Conservation (phyloP, 1,284 basidiomycete genomes). For the Malassezia psittaci region DNA sequence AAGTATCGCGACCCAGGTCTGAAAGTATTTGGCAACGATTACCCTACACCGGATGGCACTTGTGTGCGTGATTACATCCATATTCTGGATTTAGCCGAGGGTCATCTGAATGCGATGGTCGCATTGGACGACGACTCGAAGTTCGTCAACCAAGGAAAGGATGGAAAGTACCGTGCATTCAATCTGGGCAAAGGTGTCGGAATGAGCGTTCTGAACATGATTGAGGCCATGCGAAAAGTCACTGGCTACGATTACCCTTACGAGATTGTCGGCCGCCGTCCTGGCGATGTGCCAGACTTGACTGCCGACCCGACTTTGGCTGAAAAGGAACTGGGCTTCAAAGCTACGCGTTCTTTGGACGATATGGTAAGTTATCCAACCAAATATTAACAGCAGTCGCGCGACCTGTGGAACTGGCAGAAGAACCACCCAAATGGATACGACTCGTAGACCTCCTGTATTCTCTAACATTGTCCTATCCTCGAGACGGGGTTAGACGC, state of each 20-base stretch:
- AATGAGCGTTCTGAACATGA: constrained; percentile 83
- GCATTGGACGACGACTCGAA: constrained; percentile 62
- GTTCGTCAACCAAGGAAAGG: constrained; percentile 46
- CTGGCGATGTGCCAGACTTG: constrained; percentile 90
- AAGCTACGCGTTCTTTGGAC: constrained; percentile 54
- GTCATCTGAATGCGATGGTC: constrained; percentile 83
- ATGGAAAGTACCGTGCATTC: constrained; percentile 72
- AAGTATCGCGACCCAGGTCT: constrained; percentile 69
- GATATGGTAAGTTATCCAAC: constrained; percentile 22
- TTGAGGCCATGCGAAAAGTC: constrained; percentile 87
- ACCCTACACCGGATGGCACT: constrained; percentile 85
- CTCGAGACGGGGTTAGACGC: background rate
- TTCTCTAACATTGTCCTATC: background rate
- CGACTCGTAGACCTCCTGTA: constrained; percentile 11
- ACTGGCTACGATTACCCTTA: constrained; percentile 69
- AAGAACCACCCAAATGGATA: constrained; percentile 50
- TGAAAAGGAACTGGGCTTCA: constrained; percentile 87
- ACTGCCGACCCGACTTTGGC: constrained; percentile 88
- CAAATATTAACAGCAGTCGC: background rate
- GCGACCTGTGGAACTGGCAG: constrained; percentile 48
- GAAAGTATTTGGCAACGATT: constrained; percentile 95
- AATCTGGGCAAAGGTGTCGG: constrained; percentile 91
- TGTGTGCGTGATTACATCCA: constrained; percentile 82
- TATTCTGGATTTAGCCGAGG: constrained; percentile 84
- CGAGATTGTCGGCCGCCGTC: constrained; percentile 72